Evolutionary conservation across 2,329 filamentous ascomycete species (phyloP).

Genomic region (Aurifilum marmelostoma): DNA sequence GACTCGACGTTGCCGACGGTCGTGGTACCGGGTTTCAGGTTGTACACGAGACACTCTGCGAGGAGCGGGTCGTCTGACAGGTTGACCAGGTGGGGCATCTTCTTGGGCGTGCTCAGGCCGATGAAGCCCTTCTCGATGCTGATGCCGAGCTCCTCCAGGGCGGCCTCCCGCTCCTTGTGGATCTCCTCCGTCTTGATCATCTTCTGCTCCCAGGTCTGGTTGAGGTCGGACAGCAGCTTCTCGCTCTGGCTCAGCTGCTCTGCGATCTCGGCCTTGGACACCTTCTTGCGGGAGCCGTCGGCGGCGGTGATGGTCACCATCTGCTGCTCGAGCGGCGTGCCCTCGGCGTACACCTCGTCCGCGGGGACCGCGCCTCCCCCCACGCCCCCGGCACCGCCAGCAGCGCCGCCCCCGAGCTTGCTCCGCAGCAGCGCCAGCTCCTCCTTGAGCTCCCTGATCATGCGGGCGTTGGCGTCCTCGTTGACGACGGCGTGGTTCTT

Average conservation of each 20-base stretch:
- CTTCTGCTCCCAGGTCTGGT: constrained; percentile 99
- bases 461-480: constrained; percentile 96
- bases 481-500: constrained; percentile 99
- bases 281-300: constrained; percentile 88
- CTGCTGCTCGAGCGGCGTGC: constrained; percentile 91
- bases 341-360: constrained; percentile 87
- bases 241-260: constrained; percentile 96
- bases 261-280: constrained; percentile 96
- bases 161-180: constrained; percentile 94
- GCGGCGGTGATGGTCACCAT: constrained; percentile 90
- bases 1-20: constrained; percentile 94
- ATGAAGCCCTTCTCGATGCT: constrained; percentile 99
- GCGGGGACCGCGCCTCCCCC: constrained; percentile 57
- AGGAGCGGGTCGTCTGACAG: constrained; percentile 92
- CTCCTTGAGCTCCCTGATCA: constrained; percentile 98
- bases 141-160: constrained; percentile 94
- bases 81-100: constrained; percentile 99
- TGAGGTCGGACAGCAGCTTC: constrained; percentile 92
- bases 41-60: constrained; percentile 96
- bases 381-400: constrained; percentile 37
- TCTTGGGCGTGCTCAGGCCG: constrained; percentile 93
- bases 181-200: constrained; percentile 93
- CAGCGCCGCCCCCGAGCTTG: constrained; percentile 69
- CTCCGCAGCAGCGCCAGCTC: constrained; percentile 83
- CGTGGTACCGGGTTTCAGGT: constrained; percentile 92